Conservation (phyloP, 805 yeast species). For the Ogataea wickerhamii region DNA sequence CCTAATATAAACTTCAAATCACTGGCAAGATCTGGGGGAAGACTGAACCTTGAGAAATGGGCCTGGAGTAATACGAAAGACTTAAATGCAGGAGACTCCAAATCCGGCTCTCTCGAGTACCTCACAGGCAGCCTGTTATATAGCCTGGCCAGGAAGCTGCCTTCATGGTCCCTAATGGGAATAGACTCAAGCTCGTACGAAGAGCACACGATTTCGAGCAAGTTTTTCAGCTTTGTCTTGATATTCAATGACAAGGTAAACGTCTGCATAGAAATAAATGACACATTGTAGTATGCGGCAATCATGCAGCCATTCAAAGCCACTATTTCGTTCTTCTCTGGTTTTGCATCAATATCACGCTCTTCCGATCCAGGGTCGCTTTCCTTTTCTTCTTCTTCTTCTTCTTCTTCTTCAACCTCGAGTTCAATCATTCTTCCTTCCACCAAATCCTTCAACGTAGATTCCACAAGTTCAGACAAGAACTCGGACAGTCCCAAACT, state of each 20-base stretch:
- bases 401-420: conserved; percentile 35
- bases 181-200: conserved; percentile 70
- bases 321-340: conserved; percentile 40
- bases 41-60: conserved; percentile 61
- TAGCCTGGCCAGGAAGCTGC: conserved; percentile 41
- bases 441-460: conserved; percentile 56
- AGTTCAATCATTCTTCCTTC: conserved; percentile 62
- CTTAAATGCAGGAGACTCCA: conserved; percentile 59
- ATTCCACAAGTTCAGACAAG: conserved; percentile 80
- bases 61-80: conserved; percentile 77
- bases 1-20: conserved; percentile 57
- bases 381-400: conserved; percentile 30
- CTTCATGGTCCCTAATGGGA: conserved; percentile 63
- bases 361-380: background rate
- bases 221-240: conserved; percentile 54
- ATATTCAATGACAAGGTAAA: conserved; percentile 48
- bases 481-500: conserved; percentile 73
- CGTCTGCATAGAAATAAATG: conserved; percentile 63
- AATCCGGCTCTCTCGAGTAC: conserved; percentile 28
- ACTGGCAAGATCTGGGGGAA: conserved; percentile 57
- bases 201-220: conserved; percentile 61
- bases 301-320: conserved; percentile 74
- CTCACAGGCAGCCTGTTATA: conserved; percentile 65
- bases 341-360: conserved; percentile 38
- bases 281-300: conserved; percentile 66